Conservation (phyloP, 2,329 filamentous ascomycete species). For the Neofusicoccum ribis region DNA sequence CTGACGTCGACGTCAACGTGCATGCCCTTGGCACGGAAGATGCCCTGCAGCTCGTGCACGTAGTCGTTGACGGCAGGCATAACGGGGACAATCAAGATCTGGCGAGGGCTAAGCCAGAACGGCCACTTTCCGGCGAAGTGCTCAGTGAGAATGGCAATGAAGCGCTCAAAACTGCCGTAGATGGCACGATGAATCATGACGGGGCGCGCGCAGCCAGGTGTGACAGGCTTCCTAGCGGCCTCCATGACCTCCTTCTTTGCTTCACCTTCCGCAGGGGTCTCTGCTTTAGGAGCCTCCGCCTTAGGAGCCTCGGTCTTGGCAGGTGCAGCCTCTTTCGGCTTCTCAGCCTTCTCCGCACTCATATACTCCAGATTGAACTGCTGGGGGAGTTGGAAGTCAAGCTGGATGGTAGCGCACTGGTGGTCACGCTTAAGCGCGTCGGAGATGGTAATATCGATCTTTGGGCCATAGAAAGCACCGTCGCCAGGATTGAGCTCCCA, state of each 20-base stretch:
- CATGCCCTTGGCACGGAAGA: conserved; percentile 68
- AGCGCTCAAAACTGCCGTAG: conserved; percentile 67
- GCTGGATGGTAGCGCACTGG: conserved; percentile 92
- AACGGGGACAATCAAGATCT: conserved; percentile 76
- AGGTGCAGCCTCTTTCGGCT: conserved; percentile 35
- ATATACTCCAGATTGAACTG: conserved; percentile 89
- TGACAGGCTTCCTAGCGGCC: conserved; percentile 52
- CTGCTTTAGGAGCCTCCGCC: conserved; percentile 7
- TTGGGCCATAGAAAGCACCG: conserved; percentile 96
- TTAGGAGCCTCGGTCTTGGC: conserved; percentile 25
- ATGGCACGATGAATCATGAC: conserved; percentile 89
- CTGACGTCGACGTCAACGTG: conserved; percentile 71
- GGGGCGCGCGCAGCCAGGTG: conserved; percentile 72
- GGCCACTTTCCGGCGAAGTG: conserved; percentile 88
- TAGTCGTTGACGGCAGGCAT: conserved; percentile 72
- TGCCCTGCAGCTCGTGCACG: conserved; percentile 67
- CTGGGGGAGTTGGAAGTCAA: conserved; percentile 82
- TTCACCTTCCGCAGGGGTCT: conserved; percentile 27
- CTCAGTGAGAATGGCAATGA: conserved; percentile 76
- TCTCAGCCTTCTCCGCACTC: conserved; percentile 68
- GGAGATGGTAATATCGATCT: conserved; percentile 94
- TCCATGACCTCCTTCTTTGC: conserved; percentile 30
- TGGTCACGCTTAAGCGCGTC: conserved; percentile 82
- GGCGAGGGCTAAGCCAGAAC: conserved; percentile 83
- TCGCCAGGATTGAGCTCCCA: conserved; percentile 96